A percentile compares a stretch with the other conserved stretches of the same genome.
phyloP scores from a whole-genome alignment of 371 early-diverging fungal genomes.

The Syncephalis plumigaleata region DNA sequence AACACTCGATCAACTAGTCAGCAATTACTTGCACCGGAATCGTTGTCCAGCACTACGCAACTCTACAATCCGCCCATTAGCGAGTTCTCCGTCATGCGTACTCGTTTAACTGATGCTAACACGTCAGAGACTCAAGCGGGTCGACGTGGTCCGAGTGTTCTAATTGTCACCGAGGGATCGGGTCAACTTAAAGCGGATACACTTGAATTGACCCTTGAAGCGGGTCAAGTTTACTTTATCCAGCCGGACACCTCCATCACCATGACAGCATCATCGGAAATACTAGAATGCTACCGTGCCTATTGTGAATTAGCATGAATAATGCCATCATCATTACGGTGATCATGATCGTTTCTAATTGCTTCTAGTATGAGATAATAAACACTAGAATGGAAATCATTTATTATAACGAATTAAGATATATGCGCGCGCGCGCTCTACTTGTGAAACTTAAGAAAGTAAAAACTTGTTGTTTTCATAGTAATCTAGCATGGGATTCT shows the following conservation, averaged over 20 bases:
- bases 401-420: too few relatives aligned
- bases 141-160: slow-evolving; percentile 65
- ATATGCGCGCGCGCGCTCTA: too few relatives aligned
- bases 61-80: slow-evolving; percentile 92
- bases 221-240: slow-evolving; percentile 1
- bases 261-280: neutral
- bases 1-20: slow-evolving; percentile 54
- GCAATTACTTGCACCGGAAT: slow-evolving; percentile 47
- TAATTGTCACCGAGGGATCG: slow-evolving; percentile 62
- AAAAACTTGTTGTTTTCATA: slow-evolving; percentile 86
- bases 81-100: slow-evolving; percentile 74
- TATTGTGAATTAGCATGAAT: too few relatives aligned
- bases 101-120: slow-evolving; percentile 20
- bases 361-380: too few relatives aligned
- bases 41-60: slow-evolving; percentile 19
- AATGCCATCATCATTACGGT: too few relatives aligned
- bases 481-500: slow-evolving; percentile 85
- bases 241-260: neutral
- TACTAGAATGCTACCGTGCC: too few relatives aligned
- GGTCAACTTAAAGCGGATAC: slow-evolving; percentile 18
- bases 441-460: slow-evolving; percentile 9
- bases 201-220: neutral
- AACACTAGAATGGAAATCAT: too few relatives aligned
- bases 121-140: slow-evolving; percentile 29
- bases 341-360: too few relatives aligned